These are phyloP conservation scores for Fusarium miscanthi DNA, from an alignment of 2,329 filamentous ascomycete species.

Conservation along the genomic window DNA sequence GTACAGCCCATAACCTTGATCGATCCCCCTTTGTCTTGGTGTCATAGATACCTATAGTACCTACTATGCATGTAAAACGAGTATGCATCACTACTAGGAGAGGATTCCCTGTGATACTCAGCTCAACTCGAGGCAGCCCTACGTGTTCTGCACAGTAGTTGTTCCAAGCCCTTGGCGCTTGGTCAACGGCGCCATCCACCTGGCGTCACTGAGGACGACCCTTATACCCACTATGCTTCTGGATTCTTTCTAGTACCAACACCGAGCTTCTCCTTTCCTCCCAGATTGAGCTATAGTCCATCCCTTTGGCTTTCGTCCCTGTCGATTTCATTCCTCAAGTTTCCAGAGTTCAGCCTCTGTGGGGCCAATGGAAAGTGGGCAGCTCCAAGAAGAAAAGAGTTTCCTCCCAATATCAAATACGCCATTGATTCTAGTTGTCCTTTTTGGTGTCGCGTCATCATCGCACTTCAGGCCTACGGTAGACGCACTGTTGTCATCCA, in stretches of 20 bases:
- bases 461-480: background rate
- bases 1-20: background rate
- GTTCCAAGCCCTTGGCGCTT: slow-evolving; percentile 19
- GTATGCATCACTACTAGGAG: background rate
- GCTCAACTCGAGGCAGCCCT: slow-evolving; percentile 8
- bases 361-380: background rate
- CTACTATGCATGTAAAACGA: background rate
- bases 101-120: background rate
- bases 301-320: slow-evolving; percentile 15
- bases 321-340: slow-evolving; percentile 33
- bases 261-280: slow-evolving; percentile 17
- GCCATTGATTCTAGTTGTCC: slow-evolving; percentile 1
- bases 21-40: background rate
- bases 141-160: slow-evolving; percentile 2
- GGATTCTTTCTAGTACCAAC: slow-evolving; percentile 26
- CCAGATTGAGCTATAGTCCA: slow-evolving; percentile 18
- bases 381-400: background rate
- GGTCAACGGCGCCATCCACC: slow-evolving; percentile 27
- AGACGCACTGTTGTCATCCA: slow-evolving; percentile 10
- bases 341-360: background rate
- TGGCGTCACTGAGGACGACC: slow-evolving; percentile 20
- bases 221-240: slow-evolving; percentile 29
- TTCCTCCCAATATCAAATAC: background rate
- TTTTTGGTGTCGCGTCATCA: background rate
- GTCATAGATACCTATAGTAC: background rate